phyloP scores from a whole-genome alignment of 1,139 yeast genomes.

The Pichia terricola region DNA sequence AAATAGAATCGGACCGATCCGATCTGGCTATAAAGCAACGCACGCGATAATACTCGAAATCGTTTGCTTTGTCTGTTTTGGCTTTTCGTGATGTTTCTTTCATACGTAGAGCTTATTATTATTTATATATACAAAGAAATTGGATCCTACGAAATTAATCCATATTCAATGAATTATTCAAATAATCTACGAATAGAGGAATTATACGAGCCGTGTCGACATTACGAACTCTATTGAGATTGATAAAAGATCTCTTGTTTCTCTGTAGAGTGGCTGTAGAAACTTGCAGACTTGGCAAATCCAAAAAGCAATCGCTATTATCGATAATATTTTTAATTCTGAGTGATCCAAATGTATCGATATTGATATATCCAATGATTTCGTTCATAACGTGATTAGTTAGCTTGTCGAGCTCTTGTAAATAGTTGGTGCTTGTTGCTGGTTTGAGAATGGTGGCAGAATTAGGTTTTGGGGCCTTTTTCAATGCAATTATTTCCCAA shows the following conservation, averaged over 20 bases:
- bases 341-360: conserved; percentile 42
- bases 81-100: not conserved
- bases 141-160: no score
- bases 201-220: conserved; percentile 58
- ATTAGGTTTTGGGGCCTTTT: conserved; percentile 61
- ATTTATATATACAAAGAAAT: no score
- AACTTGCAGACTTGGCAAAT: conserved; percentile 54
- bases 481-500: conserved; percentile 60
- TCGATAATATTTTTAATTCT: conserved; percentile 18
- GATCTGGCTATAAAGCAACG: no score
- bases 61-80: not conserved
- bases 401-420: conserved; percentile 68
- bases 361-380: conserved; percentile 51
- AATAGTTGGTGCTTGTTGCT: conserved; percentile 61
- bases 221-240: conserved; percentile 70
- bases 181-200: conserved; percentile 64
- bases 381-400: conserved; percentile 57
- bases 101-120: not conserved
- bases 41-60: no score
- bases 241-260: conserved; percentile 69
- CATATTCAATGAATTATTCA: conserved; percentile 31
- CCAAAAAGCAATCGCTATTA: conserved; percentile 33
- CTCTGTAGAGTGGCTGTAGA: conserved; percentile 77
- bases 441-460: conserved; percentile 69
- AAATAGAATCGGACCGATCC: no score